A percentile compares a stretch with the other conserved stretches of the same genome.
phyloP scores from a whole-genome alignment of 805 yeast species.

The Clavispora phyllophila region DNA sequence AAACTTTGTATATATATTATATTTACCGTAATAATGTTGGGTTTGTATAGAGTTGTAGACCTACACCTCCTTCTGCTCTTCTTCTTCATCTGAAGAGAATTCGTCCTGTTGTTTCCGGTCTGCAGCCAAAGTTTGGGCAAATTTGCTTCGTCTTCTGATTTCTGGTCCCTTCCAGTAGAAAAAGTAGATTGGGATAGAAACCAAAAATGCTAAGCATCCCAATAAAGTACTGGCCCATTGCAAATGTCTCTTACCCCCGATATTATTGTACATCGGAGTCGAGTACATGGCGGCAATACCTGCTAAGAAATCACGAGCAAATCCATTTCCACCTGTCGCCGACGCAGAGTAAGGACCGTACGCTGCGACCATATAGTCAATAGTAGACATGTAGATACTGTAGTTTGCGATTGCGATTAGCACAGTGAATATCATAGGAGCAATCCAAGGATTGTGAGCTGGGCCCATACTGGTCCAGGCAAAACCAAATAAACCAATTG shows the following conservation, averaged over 20 bases:
- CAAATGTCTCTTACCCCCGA: conserved; percentile 23
- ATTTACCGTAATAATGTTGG: too few relatives aligned
- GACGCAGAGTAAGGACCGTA: conserved; percentile 41
- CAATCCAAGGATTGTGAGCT: conserved; percentile 34
- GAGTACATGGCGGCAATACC: conserved; percentile 37
- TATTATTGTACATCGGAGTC: conserved; percentile 32
- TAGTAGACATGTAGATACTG: conserved; percentile 40
- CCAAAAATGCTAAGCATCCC: conserved; percentile 29
- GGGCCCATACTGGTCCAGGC: conserved; percentile 42
- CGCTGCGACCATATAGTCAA: conserved; percentile 39
- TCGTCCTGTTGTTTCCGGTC: conserved; percentile 12
- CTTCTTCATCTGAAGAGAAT: conserved; percentile 11
- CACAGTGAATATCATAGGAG: conserved; percentile 34
- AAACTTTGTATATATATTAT: too few relatives aligned
- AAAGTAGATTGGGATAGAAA: conserved; percentile 32
- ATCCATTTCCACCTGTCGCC: conserved; percentile 41
- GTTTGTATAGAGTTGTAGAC: too few relatives aligned
- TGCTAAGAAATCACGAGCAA: conserved; percentile 37
- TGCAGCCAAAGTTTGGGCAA: conserved; percentile 34
- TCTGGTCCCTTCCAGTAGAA: conserved; percentile 38
- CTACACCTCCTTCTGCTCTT: not conserved
- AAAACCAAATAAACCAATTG: conserved; percentile 37
- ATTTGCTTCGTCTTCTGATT: conserved; percentile 28
- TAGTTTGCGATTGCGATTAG: conserved; percentile 37
- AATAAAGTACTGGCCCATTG: conserved; percentile 38